Evolutionary conservation across 2,329 filamentous ascomycete genomes (phyloP).

Genomic region (Ambrosiella xylebori): DNA sequence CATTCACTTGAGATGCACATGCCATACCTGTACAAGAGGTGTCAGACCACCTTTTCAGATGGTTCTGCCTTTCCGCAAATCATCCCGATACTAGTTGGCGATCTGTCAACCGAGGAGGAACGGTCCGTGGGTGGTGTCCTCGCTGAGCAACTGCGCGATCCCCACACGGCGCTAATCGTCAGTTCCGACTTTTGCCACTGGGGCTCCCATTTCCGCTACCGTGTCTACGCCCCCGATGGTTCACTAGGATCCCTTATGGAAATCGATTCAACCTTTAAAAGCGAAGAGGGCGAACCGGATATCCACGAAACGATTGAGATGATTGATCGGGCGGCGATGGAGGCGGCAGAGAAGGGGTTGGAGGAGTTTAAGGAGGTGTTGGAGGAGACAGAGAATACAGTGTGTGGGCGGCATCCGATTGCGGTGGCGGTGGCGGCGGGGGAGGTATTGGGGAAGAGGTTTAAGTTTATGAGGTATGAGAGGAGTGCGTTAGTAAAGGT

Average conservation of each 20-base stretch:
- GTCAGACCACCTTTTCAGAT: constrained; percentile 30
- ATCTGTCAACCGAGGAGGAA: constrained; percentile 49
- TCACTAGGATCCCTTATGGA: constrained; percentile 25
- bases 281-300: constrained; percentile 20
- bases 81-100: constrained; percentile 74
- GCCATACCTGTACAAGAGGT: constrained; percentile 75
- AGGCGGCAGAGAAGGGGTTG: constrained; percentile 68
- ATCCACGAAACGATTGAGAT: constrained; percentile 76
- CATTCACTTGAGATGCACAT: constrained; percentile 96
- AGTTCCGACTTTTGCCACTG: constrained; percentile 97
- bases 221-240: constrained; percentile 44
- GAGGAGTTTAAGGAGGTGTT: constrained; percentile 52
- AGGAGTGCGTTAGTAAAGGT: constrained; percentile 59
- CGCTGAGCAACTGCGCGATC: constrained; percentile 59
- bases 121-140: constrained; percentile 51
- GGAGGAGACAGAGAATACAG: constrained; percentile 63
- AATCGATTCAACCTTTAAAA: constrained; percentile 16
- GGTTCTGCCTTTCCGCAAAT: constrained; percentile 49
- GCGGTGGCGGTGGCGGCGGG: constrained; percentile 81
- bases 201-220: constrained; percentile 72
- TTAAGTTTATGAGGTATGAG: constrained; percentile 74
- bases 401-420: constrained; percentile 90
- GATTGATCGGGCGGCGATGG: constrained; percentile 69
- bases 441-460: constrained; percentile 43
- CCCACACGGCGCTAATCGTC: constrained; percentile 65